Evolutionary conservation across 495 filamentous ascomycete genomes (phyloP).

Genomic region (Tricharina praecox): DNA sequence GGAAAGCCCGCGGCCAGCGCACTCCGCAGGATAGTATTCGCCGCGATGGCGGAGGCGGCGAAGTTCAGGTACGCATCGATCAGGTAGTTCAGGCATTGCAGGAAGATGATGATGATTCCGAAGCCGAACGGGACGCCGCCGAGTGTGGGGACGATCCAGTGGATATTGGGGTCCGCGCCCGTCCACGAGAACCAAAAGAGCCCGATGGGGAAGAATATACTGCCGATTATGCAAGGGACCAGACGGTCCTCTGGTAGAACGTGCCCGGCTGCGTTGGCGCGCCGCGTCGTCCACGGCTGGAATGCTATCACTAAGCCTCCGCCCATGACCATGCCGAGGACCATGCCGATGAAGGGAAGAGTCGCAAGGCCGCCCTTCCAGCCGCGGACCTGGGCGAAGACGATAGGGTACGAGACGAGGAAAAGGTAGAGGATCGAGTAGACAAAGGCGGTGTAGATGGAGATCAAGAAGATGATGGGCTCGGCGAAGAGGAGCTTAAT

Average conservation of each 20-base stretch:
- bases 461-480: slow-evolving; percentile 89
- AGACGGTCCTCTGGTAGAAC: slow-evolving; percentile 77
- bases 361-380: slow-evolving; percentile 52
- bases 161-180: slow-evolving; percentile 40
- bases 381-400: slow-evolving; percentile 52
- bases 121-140: slow-evolving; percentile 45
- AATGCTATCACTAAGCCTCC: slow-evolving; percentile 40
- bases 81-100: slow-evolving; percentile 72
- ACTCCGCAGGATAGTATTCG: slow-evolving; percentile 74
- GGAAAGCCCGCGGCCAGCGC: slow-evolving; percentile 64
- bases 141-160: slow-evolving; percentile 69
- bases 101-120: slow-evolving; percentile 61
- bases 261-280: slow-evolving; percentile 56
- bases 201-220: slow-evolving; percentile 49
- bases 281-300: slow-evolving; percentile 41
- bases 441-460: slow-evolving; percentile 72
- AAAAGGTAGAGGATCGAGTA: slow-evolving; percentile 77
- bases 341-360: slow-evolving; percentile 67
- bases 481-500: slow-evolving; percentile 79
- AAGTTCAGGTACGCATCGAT: slow-evolving; percentile 82
- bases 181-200: slow-evolving; percentile 55
- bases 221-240: slow-evolving; percentile 59
- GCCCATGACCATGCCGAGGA: slow-evolving; percentile 51
- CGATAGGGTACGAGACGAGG: slow-evolving; percentile 43
- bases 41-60: slow-evolving; percentile 76